A percentile compares a stretch with the other conserved stretches of the same genome.
Evolutionary conservation across 306 rosid genomes (phyloP).

Genomic region (Dryas drummondii): DNA sequence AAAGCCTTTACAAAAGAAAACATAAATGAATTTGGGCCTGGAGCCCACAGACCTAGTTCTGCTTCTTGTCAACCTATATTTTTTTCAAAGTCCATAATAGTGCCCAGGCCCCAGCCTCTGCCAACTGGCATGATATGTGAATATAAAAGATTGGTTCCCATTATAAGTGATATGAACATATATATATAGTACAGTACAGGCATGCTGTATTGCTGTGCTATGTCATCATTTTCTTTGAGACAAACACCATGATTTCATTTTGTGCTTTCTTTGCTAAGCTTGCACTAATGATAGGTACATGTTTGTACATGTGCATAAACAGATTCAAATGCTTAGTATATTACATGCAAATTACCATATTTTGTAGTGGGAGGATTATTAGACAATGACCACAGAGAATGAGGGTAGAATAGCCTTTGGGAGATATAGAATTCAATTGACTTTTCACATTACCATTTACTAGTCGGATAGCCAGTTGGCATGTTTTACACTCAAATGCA

Average conservation of each 20-base stretch:
- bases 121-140: too few species aligned
- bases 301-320: background rate
- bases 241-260: conserved; percentile 11
- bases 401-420: too few species aligned
- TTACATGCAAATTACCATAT: background rate
- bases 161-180: background rate
- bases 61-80: too few species aligned
- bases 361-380: background rate
- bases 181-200: background rate
- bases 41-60: too few species aligned
- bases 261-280: conserved; percentile 2
- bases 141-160: too few species aligned
- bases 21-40: too few species aligned
- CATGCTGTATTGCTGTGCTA: background rate
- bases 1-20: too few species aligned
- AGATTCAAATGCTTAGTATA: background rate
- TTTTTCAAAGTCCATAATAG: too few species aligned
- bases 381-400: background rate
- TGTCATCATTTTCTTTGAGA: conserved; percentile 11
- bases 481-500: conserved; percentile 3
- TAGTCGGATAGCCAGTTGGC: background rate
- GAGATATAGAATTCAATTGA: background rate
- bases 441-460: background rate
- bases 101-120: too few species aligned
- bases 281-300: background rate